Base-by-base conservation (phyloP, 2,329 filamentous ascomycete species). In the Aspergillus calidoustus region DNA sequence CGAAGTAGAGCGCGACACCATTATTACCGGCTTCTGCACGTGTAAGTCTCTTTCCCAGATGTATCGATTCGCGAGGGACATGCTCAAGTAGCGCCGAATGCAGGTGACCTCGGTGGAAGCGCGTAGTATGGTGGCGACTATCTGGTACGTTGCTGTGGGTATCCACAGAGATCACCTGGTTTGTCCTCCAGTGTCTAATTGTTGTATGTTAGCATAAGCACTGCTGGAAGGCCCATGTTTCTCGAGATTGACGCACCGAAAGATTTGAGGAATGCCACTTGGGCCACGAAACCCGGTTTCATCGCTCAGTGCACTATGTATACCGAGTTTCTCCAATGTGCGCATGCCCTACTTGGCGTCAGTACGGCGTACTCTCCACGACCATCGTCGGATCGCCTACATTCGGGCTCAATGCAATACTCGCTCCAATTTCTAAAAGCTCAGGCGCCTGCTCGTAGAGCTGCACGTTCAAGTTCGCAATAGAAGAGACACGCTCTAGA, bases 261-360 rank as follows among this genome's bases (percentile, higher is more conserved):
- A 82, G 19, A 83, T 80, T 75, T 82, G 82, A 0, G 80, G 80
- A 25, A 72, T 74, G 1, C 74, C 76, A 78, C 66, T 76, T 71
- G 68, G 81, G 69, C 57, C 70, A 50, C 80, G 76, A 53, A 78
- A 80, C 0, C 76, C 77, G 6, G 81, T 66, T 25, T 74, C 72
- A 9, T 80, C 76, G 1, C 72, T 69, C 7, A 84, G 72, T 1
- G 82, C 82, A 61, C 80, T 79, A 43, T 79, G 59, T 15, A 84
- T 80, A 4, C 83, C 83, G 0, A 84, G 78, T 23, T 79, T 80
- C 48, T 84, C 81, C 49, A 86, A 70, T 0, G 83, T 82, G 43
- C 80, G 79, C 72, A 86, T 77, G 0, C 83, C 72, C 71, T 73
- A 25, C 13, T 11, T 1, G 3, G 41, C 9, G n/a, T 8, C 4